Percentiles rank a stretch among this genome's conserved stretches.
Evolutionary conservation across 345 rosid genomes (phyloP).

Genomic region (Jatropha curcas): DNA sequence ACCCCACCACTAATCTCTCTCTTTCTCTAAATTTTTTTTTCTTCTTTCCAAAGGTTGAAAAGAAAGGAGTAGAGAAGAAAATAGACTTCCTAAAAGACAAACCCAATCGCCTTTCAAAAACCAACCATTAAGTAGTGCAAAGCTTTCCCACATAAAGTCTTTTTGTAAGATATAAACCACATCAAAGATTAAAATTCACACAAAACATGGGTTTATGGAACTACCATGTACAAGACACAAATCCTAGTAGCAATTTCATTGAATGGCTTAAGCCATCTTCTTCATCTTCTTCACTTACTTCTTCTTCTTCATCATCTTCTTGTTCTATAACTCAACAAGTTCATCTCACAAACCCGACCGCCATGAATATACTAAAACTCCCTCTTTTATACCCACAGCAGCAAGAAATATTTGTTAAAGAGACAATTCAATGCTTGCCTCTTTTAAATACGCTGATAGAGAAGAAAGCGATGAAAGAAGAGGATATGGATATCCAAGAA

Average conservation of each 20-base stretch:
- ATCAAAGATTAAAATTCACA: constrained; percentile 11
- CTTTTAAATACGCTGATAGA: constrained; percentile 51
- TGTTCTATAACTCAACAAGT: constrained; percentile 32
- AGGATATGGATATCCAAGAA: constrained; percentile 23
- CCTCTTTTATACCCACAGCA: constrained; percentile 21
- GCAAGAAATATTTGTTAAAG: constrained; percentile 17
- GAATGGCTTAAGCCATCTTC: constrained; percentile 81
- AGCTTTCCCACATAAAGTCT: constrained; percentile 23
- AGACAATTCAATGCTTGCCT: constrained; percentile 51
- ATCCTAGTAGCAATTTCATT: constrained; percentile 53
- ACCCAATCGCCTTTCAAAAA: constrained; percentile 42
- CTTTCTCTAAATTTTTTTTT: constrained; percentile 22
- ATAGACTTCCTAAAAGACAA: constrained; percentile 46
- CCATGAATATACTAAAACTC: constrained; percentile 25
- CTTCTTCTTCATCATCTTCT: constrained; percentile 30
- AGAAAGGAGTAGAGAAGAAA: constrained; percentile 17
- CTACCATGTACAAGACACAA: constrained; percentile 38
- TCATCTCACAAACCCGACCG: constrained; percentile 32
- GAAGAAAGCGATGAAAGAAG: constrained; percentile 40
- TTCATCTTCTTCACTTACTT: constrained; percentile 20
- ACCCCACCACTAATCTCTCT: constrained; percentile 66
- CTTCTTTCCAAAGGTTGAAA: constrained; percentile 27
- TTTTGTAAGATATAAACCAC: constrained; percentile 32
- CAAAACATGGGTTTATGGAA: constrained; percentile 53
- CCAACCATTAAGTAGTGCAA: constrained; percentile 40